phyloP scores from a whole-genome alignment of 139 green algal genomes.

The Eudorina sp. region DNA sequence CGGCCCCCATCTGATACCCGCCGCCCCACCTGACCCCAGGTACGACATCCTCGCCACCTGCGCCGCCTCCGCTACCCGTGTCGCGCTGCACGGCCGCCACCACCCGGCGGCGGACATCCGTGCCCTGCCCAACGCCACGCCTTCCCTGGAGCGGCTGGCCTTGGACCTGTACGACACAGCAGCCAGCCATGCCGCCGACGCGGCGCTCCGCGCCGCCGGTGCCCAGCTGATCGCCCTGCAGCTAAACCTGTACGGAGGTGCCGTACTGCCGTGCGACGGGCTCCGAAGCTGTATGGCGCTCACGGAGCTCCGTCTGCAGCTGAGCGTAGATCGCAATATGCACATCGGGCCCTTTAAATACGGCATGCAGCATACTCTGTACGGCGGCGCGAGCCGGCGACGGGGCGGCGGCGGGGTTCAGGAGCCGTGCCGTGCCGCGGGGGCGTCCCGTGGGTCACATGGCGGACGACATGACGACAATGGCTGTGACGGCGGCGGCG shows the following conservation, averaged over 20 bases:
- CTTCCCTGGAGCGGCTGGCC: neutral
- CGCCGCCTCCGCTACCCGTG: neutral
- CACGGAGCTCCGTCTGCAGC: neutral
- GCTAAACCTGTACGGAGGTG: neutral
- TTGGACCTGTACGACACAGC: constrained; percentile 15
- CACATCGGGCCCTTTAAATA: constrained; percentile 27
- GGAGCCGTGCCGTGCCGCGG: neutral
- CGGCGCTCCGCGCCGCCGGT: neutral
- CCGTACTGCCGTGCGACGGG: constrained; percentile 13
- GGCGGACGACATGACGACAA: neutral
- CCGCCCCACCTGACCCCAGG: too few relatives aligned
- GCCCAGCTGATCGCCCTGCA: neutral
- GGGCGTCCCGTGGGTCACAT: neutral
- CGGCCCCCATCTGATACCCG: neutral
- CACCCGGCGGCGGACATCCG: neutral
- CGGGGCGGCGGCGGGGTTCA: neutral
- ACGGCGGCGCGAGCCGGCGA: neutral
- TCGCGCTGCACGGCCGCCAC: neutral
- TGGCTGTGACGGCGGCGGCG: neutral
- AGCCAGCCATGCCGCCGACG: neutral
- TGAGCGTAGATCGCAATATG: neutral
- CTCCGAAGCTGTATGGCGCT: neutral
- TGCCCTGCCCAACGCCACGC: neutral
- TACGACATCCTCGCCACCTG: neutral
- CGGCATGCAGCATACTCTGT: neutral